A percentile compares a stretch with the other conserved stretches of the same genome.
Conservation (phyloP, 2,329 filamentous ascomycete genomes). For the Cladophialophora exuberans region DNA sequence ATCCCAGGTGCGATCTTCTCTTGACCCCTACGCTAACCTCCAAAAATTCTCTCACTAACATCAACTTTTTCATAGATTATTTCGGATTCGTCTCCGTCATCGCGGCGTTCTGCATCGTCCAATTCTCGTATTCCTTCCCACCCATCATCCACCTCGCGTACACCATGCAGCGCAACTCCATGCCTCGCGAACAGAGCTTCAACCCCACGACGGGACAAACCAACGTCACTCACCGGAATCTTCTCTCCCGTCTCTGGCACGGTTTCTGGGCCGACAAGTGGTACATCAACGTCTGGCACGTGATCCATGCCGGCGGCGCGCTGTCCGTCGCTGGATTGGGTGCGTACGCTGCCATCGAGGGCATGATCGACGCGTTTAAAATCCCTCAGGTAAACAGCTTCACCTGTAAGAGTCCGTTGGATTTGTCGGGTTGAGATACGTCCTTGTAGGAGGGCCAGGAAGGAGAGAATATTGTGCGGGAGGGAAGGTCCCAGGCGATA, state of each 20-base stretch:
- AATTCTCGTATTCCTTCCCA: slow-evolving; percentile 40
- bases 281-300: slow-evolving; percentile 35
- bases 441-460: not conserved
- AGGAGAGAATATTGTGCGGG: slow-evolving; percentile 1
- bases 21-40: not conserved
- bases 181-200: slow-evolving; percentile 31
- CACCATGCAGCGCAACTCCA: slow-evolving; percentile 36
- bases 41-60: not conserved
- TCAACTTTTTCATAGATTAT: slow-evolving; percentile 19
- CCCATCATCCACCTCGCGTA: slow-evolving; percentile 37
- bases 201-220: slow-evolving; percentile 33
- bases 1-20: slow-evolving; percentile 30
- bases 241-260: slow-evolving; percentile 25
- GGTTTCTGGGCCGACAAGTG: slow-evolving; percentile 35
- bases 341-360: slow-evolving; percentile 35
- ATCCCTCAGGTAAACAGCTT: slow-evolving; percentile 36
- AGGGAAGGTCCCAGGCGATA: no score
- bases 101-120: slow-evolving; percentile 36
- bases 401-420: slow-evolving; percentile 37
- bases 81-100: slow-evolving; percentile 37
- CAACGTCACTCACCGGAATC: slow-evolving; percentile 13
- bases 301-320: slow-evolving; percentile 35
- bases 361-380: slow-evolving; percentile 39
- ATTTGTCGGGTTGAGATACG: slow-evolving; percentile 25
- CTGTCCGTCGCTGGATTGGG: slow-evolving; percentile 35